Evolutionary conservation across 305 asterid genomes (phyloP), one percentile per base, ranked within the genome.

Genomic region (Caryopteris hybrid): DNA sequence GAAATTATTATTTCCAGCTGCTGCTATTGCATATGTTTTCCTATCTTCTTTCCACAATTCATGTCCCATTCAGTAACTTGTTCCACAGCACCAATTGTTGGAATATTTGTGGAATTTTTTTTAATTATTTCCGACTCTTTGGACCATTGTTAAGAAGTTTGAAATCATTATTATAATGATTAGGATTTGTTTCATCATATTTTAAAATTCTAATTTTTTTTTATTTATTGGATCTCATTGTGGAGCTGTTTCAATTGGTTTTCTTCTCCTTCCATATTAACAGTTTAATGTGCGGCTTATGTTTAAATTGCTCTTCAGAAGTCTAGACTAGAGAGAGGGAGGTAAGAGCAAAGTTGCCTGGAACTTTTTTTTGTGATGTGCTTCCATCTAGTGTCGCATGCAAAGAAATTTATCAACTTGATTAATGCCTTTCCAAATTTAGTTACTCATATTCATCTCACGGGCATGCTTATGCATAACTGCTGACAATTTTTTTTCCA

Each of bases 401-500:
- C 10, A 53, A 67, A 43, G 11, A 47, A 34, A 45, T 46, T 21
- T 50, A 4, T 50, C 39, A 16, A 47, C 58, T n/a, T 70, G 56
- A 66, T 61, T 21, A 46, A 70, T 68, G 22, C 55, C 33, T 66
- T 22, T 43, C 64, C 29, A 33, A 10, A 18, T 66, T 42, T 34
- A 52, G 33, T 42, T 76, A 4, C 61, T 14, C 29, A 4, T 55
- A 53, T 65, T 51, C 23, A 17, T 68, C 72, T 69, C 41, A 16
- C 9, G 17, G 41, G 46, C 43, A n/a, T 71, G 13, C 18, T 78
- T 47, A 18, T 76, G 39, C 58, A 61, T 74, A 65, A 65, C 41
- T 67, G 76, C 78, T 84, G 77, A 80, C 71, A 23, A 46, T 17
- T n/a, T 65, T 38, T 42, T 57, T 63, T 56, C 58, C 48, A 34